Percentiles rank a stretch among this genome's conserved stretches.
Conservation (phyloP, 768 basidiomycete genomes). For the Trametes maxima region DNA sequence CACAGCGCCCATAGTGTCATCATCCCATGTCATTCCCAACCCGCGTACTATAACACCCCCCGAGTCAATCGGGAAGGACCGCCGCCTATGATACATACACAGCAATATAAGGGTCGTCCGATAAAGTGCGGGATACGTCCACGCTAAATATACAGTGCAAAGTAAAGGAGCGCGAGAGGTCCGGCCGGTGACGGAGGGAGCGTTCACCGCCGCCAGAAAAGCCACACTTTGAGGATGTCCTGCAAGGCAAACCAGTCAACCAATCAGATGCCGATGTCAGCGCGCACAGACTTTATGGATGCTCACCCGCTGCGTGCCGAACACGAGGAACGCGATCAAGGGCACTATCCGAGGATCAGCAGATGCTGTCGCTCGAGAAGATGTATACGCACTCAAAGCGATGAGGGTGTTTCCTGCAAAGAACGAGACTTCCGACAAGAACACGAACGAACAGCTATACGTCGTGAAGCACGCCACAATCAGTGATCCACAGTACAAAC, state of each 20-base stretch:
- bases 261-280: background rate
- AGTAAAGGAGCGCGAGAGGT: background rate
- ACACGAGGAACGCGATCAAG: conserved; percentile 20
- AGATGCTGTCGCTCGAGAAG: background rate
- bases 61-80: conserved; percentile 12
- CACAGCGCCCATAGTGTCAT: background rate
- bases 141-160: background rate
- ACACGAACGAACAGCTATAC: conserved; percentile 14
- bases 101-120: background rate
- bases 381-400: conserved; percentile 2
- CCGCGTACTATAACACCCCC: conserved; percentile 1
- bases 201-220: conserved; percentile 11
- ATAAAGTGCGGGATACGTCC: background rate
- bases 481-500: no score
- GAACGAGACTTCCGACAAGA: conserved; percentile 17
- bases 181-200: no score
- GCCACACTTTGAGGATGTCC: conserved; percentile 18
- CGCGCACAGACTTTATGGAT: background rate
- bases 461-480: no score
- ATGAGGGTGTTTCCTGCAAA: conserved; percentile 21
- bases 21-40: conserved; percentile 1
- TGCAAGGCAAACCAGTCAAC: background rate
- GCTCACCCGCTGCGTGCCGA: conserved; percentile 16
- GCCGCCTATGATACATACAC: background rate
- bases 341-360: conserved; percentile 4